Base-by-base conservation (phyloP, 345 rosid genomes). In the Hypericum androsaemum region DNA sequence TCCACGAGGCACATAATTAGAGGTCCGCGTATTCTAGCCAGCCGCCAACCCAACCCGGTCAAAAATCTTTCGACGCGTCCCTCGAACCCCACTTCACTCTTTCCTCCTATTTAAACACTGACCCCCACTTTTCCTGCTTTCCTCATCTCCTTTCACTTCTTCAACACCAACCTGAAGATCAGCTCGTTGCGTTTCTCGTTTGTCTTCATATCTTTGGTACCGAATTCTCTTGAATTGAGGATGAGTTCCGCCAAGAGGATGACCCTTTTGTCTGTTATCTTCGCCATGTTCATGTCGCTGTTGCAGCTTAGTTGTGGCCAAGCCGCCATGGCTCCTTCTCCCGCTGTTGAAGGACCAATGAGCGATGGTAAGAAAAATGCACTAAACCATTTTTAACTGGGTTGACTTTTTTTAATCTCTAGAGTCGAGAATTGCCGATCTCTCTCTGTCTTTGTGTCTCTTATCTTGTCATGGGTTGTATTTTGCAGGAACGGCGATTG, bases 271-370 rank as follows among this genome's bases (percentile, higher is more conserved):
- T 69, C 71, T 16, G 17, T 68, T 5, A 32, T 77, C 0, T 70
- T 59, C 14, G 64, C 66, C 50, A 3, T 77, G 61, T 61, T 75
- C 7, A 12, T 72, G 58, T 68, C 74, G 0, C 50, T 77, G 0
- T 51, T 68, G 52, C 75, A 75, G 63, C 59, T 72, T 39, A 57
- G 73, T 10, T 39, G 13, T 43, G 83, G 59, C 0, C 80, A 80
- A 61, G 22, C 35, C 32, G 1, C 32, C 57, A 36, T 10, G 54
- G 62, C 71, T 57, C 71, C 80, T 9, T 63, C 86, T 0, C 76
- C 77, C 12, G 58, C 62, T 4, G 60, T 80, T 0, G 59, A 59
- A 7, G 54, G 54, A 0, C 79, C 76, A 0, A 60, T 74, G 36
- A 77, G 37, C 50, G 65, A 73, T 40, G 86, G 83, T 80, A 58